Evolutionary conservation across 768 basidiomycete genomes (phyloP).

Genomic region (Russula olivacea): DNA sequence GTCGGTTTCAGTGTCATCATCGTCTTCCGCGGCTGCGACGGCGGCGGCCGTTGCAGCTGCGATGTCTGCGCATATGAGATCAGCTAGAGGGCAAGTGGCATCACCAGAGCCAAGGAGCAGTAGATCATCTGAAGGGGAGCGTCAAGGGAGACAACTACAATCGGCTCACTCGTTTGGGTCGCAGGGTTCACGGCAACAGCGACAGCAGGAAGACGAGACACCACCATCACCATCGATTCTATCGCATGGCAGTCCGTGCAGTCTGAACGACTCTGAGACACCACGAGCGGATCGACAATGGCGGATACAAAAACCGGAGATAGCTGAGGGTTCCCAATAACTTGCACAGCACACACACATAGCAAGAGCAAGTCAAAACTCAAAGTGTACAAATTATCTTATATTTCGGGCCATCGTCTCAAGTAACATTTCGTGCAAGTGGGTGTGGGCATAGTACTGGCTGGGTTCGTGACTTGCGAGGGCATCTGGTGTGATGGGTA

Average conservation of each 20-base stretch:
- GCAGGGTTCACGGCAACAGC: conserved; percentile 7
- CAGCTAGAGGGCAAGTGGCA: conserved; percentile 12
- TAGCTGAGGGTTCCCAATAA: no score
- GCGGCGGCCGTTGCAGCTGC: background rate
- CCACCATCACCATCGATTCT: conserved; percentile 25
- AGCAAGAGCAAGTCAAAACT: no score
- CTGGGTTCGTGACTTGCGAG: no score
- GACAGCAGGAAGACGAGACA: background rate
- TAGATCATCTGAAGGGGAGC: conserved; percentile 1
- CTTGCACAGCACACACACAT: no score
- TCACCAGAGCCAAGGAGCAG: no score
- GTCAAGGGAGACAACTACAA: conserved; percentile 10
- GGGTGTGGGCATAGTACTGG: no score
- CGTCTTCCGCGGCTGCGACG: background rate
- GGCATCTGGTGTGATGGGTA: no score
- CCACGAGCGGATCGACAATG: conserved; percentile 12
- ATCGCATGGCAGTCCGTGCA: conserved; percentile 23
- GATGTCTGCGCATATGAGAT: background rate
- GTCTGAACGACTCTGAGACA: conserved; percentile 21
- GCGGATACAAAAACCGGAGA: no score
- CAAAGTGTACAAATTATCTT: no score
- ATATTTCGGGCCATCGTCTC: no score
- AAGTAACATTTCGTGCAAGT: no score
- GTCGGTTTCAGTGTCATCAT: background rate
- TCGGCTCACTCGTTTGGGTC: background rate